These are phyloP conservation scores for Fusarium duplospermum DNA, from an alignment of 2,329 filamentous ascomycete species.

Conservation along the genomic window DNA sequence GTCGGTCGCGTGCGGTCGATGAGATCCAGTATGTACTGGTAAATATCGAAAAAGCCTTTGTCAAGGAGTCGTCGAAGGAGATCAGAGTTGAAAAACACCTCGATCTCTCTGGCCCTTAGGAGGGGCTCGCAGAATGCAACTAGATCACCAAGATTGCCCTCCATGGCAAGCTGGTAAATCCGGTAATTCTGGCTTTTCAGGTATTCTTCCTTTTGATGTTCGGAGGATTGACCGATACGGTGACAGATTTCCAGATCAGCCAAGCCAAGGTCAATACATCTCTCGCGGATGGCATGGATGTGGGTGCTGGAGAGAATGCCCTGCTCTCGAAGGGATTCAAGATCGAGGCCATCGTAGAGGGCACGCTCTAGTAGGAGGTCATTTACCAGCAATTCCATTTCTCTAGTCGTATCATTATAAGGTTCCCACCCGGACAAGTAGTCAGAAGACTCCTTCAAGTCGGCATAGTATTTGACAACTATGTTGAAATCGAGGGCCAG, in stretches of 20 bases:
- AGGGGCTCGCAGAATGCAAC: slow-evolving; percentile 45
- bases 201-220: slow-evolving; percentile 25
- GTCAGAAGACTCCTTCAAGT: slow-evolving; percentile 28
- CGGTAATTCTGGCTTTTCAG: slow-evolving; percentile 34
- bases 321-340: slow-evolving; percentile 32
- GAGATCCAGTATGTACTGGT: slow-evolving; percentile 44
- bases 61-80: slow-evolving; percentile 44
- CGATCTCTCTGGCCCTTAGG: slow-evolving; percentile 42
- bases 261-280: slow-evolving; percentile 41
- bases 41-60: slow-evolving; percentile 38
- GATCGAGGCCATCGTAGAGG: slow-evolving; percentile 43
- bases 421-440: slow-evolving; percentile 12
- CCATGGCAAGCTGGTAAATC: slow-evolving; percentile 40
- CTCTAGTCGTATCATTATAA: slow-evolving; percentile 29
- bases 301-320: slow-evolving; percentile 33
- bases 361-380: slow-evolving; percentile 44
- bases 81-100: slow-evolving; percentile 34
- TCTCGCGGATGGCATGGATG: slow-evolving; percentile 45
- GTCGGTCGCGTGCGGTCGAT: slow-evolving; percentile 39
- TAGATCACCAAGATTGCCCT: slow-evolving; percentile 39
- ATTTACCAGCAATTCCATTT: slow-evolving; percentile 43
- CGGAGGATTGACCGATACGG: slow-evolving; percentile 37
- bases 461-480: slow-evolving; percentile 41
- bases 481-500: slow-evolving; percentile 37
- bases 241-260: slow-evolving; percentile 46